Evolutionary conservation across 1,139 yeast genomes (phyloP).

Genomic region (Hansenula anomala): DNA sequence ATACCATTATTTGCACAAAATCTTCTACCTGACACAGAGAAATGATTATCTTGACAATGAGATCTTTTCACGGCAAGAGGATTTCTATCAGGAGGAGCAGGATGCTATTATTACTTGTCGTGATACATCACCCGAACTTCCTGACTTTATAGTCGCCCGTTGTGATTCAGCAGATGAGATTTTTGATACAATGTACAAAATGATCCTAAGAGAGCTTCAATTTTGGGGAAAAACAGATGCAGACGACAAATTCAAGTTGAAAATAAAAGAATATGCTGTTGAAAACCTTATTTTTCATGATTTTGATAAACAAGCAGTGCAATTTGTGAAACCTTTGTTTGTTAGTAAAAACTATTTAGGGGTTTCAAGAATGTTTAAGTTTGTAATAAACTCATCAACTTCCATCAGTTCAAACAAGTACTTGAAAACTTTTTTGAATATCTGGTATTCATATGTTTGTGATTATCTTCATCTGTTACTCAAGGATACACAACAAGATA

Average conservation of each 20-base stretch:
- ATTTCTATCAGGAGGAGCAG: too few relatives aligned
- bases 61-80: too few relatives aligned
- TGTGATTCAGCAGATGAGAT: conserved; percentile 1
- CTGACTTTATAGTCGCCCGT: too few relatives aligned
- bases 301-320: conserved; percentile 4
- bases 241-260: neutral
- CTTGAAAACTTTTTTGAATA: conserved; percentile 1
- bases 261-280: conserved; percentile 5
- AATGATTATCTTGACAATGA: too few relatives aligned
- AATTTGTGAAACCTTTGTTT: conserved; percentile 10
- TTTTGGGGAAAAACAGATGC: conserved; percentile 10
- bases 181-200: conserved; percentile 7
- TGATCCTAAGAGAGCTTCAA: conserved; percentile 6
- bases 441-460: conserved; percentile 12
- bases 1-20: too few relatives aligned
- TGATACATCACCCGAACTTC: too few relatives aligned
- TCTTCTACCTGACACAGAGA: too few relatives aligned
- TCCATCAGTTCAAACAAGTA: neutral
- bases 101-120: too few relatives aligned
- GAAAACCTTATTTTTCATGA: conserved; percentile 7
- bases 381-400: conserved; percentile 6
- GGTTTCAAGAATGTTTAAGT: conserved; percentile 7
- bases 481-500: conserved; percentile 3
- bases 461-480: conserved; percentile 7
- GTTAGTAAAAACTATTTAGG: conserved; percentile 4